Percentiles rank a stretch among this genome's conserved stretches.
phyloP scores from a whole-genome alignment of 2,329 filamentous ascomycete genomes.

The Exophiala phaeomuriformis region DNA sequence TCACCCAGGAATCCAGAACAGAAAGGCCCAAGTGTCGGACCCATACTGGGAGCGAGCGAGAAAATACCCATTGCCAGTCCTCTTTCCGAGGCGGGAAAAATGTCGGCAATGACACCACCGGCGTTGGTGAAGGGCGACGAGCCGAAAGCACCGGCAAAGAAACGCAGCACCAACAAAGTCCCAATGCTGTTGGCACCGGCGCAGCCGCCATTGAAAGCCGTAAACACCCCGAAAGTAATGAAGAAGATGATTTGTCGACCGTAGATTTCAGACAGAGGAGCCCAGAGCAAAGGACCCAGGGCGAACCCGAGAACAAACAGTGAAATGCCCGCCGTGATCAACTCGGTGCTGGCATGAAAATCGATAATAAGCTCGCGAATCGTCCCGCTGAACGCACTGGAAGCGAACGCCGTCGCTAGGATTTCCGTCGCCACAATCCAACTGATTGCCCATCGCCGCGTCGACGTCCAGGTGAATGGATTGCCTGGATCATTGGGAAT shows the following conservation, averaged over 20 bases:
- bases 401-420: conserved; percentile 61
- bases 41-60: conserved; percentile 60
- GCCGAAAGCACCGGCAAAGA: conserved; percentile 58
- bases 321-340: conserved; percentile 54
- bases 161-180: conserved; percentile 58
- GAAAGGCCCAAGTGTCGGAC: conserved; percentile 58
- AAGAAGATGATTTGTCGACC: conserved; percentile 56
- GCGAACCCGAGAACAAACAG: conserved; percentile 57
- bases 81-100: conserved; percentile 49
- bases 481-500: conserved; percentile 60
- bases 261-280: conserved; percentile 57
- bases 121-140: conserved; percentile 57
- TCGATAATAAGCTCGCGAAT: conserved; percentile 45
- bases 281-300: conserved; percentile 58
- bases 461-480: conserved; percentile 51
- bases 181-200: conserved; percentile 52
- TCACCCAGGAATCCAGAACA: conserved; percentile 60
- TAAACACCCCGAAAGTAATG: conserved; percentile 51
- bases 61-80: conserved; percentile 57
- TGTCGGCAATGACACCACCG: conserved; percentile 54
- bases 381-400: conserved; percentile 52
- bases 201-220: conserved; percentile 55
- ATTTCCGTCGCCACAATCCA: conserved; percentile 58
- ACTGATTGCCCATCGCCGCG: conserved; percentile 61
- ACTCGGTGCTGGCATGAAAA: conserved; percentile 41